A percentile compares a stretch with the other conserved stretches of the same genome.
These are phyloP conservation scores for Rubia yunnanensis DNA, from an alignment of 257 asterid species.

Conservation along the genomic window DNA sequence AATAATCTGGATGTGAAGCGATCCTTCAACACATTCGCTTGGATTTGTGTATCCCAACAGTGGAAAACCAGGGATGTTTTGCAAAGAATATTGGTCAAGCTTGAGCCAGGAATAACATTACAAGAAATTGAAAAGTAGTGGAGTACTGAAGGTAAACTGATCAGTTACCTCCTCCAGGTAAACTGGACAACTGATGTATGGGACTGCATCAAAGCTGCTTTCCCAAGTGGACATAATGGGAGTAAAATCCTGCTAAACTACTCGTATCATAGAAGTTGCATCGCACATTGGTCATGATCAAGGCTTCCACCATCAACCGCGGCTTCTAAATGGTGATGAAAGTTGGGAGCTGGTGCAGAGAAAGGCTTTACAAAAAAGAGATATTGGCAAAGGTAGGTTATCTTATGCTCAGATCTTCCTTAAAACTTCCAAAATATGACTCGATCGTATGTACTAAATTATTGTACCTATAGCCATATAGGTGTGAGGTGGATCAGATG, in stretches of 20 bases:
- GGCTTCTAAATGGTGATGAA: neutral
- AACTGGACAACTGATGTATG: too few relatives aligned
- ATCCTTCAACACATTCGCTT: neutral
- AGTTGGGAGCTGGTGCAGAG: neutral
- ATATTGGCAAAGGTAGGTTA: neutral
- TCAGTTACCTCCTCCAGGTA: neutral
- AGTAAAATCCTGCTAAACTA: neutral
- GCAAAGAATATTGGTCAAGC: neutral
- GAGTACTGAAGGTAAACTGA: neutral
- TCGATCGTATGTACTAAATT: too few relatives aligned
- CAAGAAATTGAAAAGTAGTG: neutral
- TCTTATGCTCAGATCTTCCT: too few relatives aligned
- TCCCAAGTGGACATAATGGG: neutral
- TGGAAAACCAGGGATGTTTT: neutral
- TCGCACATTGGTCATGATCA: neutral
- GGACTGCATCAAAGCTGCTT: too few relatives aligned
- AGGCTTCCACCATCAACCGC: slow-evolving; percentile 2
- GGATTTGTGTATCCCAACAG: slow-evolving; percentile 1
- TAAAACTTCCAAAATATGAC: too few relatives aligned
- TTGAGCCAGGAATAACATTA: neutral
- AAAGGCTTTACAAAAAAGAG: neutral
- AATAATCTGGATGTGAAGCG: neutral
- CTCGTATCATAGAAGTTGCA: neutral
- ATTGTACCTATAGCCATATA: too few relatives aligned
- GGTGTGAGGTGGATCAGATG: too few relatives aligned